Evolutionary conservation across 2,329 filamentous ascomycete genomes (phyloP), one percentile per base, ranked within the genome.

Genomic region (Fusarium austroafricanum): DNA sequence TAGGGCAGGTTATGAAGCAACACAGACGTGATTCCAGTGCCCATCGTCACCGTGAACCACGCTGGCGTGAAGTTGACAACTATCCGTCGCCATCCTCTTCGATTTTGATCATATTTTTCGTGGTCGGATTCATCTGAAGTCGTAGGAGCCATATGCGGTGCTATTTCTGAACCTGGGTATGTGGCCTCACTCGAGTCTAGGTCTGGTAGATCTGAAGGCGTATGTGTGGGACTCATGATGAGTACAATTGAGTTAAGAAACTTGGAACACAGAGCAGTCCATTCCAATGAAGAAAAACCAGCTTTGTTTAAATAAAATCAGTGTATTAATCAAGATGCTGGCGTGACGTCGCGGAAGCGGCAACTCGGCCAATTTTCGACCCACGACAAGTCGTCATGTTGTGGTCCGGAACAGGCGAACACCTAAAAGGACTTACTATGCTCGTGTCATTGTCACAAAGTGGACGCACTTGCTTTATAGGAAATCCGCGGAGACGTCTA

Each of bases 1-100:
- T 87, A 90, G 0, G 88, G 88, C 6, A 90, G 81, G 10, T 83
- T 82, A 61, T 85, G 79, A 6, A 91, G 80, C 7, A 90, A 78
- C 23, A 89, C 82, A 0, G 85, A 85, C 1, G 87, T 83, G 39
- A 90, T 86, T 14, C 89, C 89, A 0, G 88, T 91, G 29, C 89
- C 88, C 88, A 91, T 87, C n/a, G 79, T 85, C 21, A 83, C 80
- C 0, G 80, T 77, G 72, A 86, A 74, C 72, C 68, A 73, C 15
- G 67, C 46, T 11, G 67, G 58, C 6, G 49, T 55, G 15, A 71
- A 57, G 28, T 62, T 43, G 44, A 61, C 43, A 7, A 61, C 59
- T 7, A 68, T 49, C 28, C 63, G 55, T 14, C 63, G 63, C 67
- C 67, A 70, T 51, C 67, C 62, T 43, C 43, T 38, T 18, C 21